Percentiles rank a stretch among this genome's conserved stretches.
Evolutionary conservation across 169 alveolate species (phyloP).

Genomic region (Plasmodium relictum): DNA sequence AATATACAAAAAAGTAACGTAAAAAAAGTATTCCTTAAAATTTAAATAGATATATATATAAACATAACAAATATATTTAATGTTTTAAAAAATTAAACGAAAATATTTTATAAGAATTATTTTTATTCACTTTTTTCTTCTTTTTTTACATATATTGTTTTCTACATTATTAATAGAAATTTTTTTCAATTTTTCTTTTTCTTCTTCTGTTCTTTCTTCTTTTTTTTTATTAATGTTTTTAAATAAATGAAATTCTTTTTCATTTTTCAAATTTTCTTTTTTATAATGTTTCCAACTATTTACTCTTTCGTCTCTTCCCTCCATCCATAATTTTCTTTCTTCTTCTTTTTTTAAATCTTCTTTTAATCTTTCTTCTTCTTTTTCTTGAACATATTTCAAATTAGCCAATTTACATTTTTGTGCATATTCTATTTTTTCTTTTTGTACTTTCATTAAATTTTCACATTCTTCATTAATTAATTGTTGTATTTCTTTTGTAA

Average conservation of each 20-base stretch:
- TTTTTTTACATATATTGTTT: constrained; percentile 10
- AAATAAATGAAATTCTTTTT: constrained; percentile 80
- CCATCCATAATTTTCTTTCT: constrained; percentile 84
- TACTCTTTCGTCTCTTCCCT: constrained; percentile 83
- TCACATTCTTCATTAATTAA: constrained; percentile 88
- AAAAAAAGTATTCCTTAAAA: too few relatives aligned
- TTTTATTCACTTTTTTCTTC: constrained; percentile 23
- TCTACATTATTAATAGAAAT: constrained; percentile 13
- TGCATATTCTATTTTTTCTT: constrained; percentile 89
- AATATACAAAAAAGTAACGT: too few relatives aligned
- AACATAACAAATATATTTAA: too few relatives aligned
- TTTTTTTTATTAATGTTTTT: constrained; percentile 80
- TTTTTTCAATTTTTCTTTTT: constrained; percentile 54
- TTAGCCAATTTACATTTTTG: constrained; percentile 88
- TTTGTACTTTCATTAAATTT: constrained; percentile 81
- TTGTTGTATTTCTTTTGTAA: constrained; percentile 81
- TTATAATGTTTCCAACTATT: constrained; percentile 84
- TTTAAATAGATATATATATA: too few relatives aligned
- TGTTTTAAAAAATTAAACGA: too few relatives aligned
- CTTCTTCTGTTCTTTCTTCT: constrained; percentile 81
- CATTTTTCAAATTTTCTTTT: constrained; percentile 79
- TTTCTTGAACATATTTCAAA: constrained; percentile 83
- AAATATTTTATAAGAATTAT: too few relatives aligned
- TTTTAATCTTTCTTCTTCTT: constrained; percentile 43
- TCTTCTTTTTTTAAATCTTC: constrained; percentile 81